phyloP scores from a whole-genome alignment of 2,329 filamentous ascomycete species.

The Fusarium heterosporum region DNA sequence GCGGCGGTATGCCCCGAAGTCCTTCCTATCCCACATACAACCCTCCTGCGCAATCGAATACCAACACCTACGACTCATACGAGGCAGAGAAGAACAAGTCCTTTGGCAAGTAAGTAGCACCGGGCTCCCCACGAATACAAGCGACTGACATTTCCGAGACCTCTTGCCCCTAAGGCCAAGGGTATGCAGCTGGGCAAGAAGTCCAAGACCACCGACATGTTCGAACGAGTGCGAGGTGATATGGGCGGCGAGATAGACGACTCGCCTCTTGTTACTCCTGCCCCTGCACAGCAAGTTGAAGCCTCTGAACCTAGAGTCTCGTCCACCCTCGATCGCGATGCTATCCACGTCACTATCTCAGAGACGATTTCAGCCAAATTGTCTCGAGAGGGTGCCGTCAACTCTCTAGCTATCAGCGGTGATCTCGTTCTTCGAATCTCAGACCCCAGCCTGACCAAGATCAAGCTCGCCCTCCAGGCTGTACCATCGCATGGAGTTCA shows the following conservation, averaged over 20 bases:
- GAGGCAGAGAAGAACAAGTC: constrained; percentile 98
- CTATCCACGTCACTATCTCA: constrained; percentile 87
- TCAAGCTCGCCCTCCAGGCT: constrained; percentile 85
- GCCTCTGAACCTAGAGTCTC: constrained; percentile 68
- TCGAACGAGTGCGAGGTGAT: constrained; percentile 92
- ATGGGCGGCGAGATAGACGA: constrained; percentile 89
- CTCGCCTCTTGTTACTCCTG: constrained; percentile 74
- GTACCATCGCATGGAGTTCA: constrained; percentile 85
- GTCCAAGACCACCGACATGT: constrained; percentile 97
- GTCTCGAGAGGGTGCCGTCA: constrained; percentile 87
- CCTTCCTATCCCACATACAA: constrained; percentile 92
- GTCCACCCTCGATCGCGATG: constrained; percentile 80
- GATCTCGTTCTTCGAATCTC: constrained; percentile 92
- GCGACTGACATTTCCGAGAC: constrained; percentile 52
- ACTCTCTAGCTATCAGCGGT: constrained; percentile 88
- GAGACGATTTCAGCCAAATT: constrained; percentile 93
- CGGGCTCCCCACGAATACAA: not conserved
- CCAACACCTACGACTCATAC: constrained; percentile 92
- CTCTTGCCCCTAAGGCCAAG: constrained; percentile 84
- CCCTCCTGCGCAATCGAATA: constrained; percentile 77
- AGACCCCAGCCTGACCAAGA: constrained; percentile 88
- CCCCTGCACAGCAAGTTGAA: constrained; percentile 63
- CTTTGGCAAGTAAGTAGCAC: constrained; percentile 74
- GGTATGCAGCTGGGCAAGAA: constrained; percentile 99
- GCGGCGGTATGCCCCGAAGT: constrained; percentile 71